Evolutionary conservation across 202 grass and related monocot genomes (phyloP).

Genomic region (Musa balbisiana): DNA sequence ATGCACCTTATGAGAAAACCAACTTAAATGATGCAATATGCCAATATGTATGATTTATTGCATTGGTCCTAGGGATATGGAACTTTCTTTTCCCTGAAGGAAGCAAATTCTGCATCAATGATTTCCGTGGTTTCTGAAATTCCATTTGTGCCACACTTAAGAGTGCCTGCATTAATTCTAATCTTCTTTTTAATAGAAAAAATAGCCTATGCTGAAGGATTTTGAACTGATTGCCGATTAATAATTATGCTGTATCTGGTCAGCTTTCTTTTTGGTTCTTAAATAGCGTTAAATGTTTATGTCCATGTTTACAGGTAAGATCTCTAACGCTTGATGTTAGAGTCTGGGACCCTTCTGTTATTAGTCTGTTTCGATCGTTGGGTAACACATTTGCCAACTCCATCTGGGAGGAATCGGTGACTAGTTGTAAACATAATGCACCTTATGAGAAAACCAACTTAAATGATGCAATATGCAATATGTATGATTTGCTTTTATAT

Average conservation of each 20-base stretch:
- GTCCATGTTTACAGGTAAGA: conserved; percentile 58
- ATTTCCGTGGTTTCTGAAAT: not conserved
- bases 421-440: too few relatives aligned
- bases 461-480: too few relatives aligned
- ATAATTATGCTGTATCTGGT: not conserved
- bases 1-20: not conserved
- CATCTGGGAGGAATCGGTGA: conserved; percentile 90
- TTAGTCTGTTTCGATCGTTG: conserved; percentile 87
- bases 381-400: conserved; percentile 88
- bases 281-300: conserved; percentile 1
- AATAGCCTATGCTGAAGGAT: not conserved
- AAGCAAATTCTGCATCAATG: not conserved
- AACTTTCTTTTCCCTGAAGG: not conserved
- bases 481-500: not conserved
- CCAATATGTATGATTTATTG: not conserved
- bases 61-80: not conserved
- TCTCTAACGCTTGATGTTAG: conserved; percentile 98
- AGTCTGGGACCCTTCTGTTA: conserved; percentile 93
- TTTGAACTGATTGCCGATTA: not conserved
- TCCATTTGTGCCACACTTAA: not conserved
- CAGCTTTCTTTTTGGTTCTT: not conserved
- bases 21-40: too few relatives aligned
- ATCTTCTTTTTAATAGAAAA: not conserved
- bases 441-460: too few relatives aligned
- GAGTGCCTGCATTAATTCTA: not conserved